Conservation (phyloP, 2,329 filamentous ascomycete genomes). For the Alternaria consortialis region DNA sequence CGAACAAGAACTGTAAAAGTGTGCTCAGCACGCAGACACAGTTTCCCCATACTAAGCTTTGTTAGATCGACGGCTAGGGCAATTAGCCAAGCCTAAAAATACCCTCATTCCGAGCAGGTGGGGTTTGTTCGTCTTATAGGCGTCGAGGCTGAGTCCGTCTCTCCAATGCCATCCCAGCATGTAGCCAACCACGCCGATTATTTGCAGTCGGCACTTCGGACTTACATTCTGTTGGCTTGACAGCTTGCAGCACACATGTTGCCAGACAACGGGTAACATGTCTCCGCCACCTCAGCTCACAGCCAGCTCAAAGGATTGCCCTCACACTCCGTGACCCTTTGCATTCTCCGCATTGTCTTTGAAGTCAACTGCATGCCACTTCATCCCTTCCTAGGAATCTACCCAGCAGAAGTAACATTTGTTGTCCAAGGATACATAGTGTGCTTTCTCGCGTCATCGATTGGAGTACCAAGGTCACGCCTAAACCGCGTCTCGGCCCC, state of each 20-base stretch:
- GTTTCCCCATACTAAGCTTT: constrained; percentile 12
- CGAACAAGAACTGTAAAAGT: neutral
- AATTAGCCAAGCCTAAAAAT: constrained; percentile 25
- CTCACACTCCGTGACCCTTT: constrained; percentile 11
- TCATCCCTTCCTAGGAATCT: neutral
- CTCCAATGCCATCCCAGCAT: constrained; percentile 20
- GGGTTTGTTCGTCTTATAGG: constrained; percentile 23
- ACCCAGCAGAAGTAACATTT: neutral
- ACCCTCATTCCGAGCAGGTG: constrained; percentile 23
- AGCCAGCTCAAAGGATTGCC: constrained; percentile 12
- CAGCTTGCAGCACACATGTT: constrained; percentile 27
- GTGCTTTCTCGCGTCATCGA: constrained; percentile 32
- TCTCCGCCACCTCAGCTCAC: constrained; percentile 31
- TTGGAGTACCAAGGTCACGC: constrained; percentile 26
- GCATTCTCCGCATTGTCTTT: neutral
- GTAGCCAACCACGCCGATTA: constrained; percentile 30
- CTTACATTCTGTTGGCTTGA: constrained; percentile 29
- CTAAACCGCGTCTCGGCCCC: constrained; percentile 42
- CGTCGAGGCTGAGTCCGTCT: constrained; percentile 33
- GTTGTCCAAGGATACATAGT: neutral
- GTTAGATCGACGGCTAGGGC: constrained; percentile 14
- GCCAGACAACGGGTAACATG: constrained; percentile 25
- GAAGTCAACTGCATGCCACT: neutral
- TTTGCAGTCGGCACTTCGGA: constrained; percentile 30
- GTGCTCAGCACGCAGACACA: neutral